Conservation (phyloP, 169 alveolate species). For the Haemoproteus tartakovskyi region DNA sequence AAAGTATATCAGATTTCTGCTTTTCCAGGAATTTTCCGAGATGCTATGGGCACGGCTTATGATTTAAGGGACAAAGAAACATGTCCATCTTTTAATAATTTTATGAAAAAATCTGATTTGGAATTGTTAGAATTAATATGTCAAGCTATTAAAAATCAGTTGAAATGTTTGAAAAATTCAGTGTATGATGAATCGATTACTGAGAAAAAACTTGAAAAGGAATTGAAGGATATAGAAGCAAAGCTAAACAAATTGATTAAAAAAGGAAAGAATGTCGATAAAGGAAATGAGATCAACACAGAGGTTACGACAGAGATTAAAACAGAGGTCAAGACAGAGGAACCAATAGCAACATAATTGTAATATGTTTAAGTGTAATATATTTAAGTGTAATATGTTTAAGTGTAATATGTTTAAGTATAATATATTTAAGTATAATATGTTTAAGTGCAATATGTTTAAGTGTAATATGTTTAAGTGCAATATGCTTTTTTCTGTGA, state of each 20-base stretch:
- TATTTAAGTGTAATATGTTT: too few species aligned
- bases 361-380: too few species aligned
- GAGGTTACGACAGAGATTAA: not conserved
- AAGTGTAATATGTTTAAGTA: too few species aligned
- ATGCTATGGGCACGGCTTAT: slow-evolving; percentile 85
- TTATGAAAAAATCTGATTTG: slow-evolving; percentile 63
- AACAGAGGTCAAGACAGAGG: not conserved
- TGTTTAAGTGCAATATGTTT: too few species aligned
- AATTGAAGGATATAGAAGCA: slow-evolving; percentile 25
- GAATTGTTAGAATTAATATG: slow-evolving; percentile 68
- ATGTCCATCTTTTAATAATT: slow-evolving; percentile 85
- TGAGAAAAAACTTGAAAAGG: slow-evolving; percentile 25
- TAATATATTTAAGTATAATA: too few species aligned
- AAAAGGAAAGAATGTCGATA: not conserved
- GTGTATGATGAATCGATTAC: slow-evolving; percentile 16
- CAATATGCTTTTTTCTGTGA: too few species aligned
- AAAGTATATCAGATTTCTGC: slow-evolving; percentile 88
- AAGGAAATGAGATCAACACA: not conserved
- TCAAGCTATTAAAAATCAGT: slow-evolving; percentile 74
- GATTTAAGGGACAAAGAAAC: slow-evolving; percentile 89
- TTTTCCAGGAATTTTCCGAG: slow-evolving; percentile 86
- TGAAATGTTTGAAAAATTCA: slow-evolving; percentile 35
- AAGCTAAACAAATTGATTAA: slow-evolving; percentile 22
- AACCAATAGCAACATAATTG: not conserved
- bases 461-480: too few species aligned